These are phyloP conservation scores for Kuraishia cidri DNA, from an alignment of 805 yeast species.

Conservation along the genomic window DNA sequence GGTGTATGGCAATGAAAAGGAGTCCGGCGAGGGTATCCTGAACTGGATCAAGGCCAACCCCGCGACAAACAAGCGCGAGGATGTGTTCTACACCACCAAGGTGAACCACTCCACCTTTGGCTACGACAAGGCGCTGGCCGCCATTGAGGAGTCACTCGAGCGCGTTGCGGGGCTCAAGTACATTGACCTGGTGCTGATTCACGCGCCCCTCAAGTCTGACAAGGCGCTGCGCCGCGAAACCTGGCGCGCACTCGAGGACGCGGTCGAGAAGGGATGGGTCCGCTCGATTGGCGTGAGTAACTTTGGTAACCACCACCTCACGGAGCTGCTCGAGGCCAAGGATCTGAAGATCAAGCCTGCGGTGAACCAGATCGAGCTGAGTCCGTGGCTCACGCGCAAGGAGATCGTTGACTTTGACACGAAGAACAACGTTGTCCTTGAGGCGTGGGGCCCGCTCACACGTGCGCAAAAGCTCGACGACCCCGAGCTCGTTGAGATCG, in stretches of 20 bases:
- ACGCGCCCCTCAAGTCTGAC: conserved; percentile 36
- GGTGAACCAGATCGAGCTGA: conserved; percentile 42
- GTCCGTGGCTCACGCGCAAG: conserved; percentile 38
- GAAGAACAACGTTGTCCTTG: conserved; percentile 35
- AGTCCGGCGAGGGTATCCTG: conserved; percentile 47
- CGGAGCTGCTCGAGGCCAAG: conserved; percentile 40
- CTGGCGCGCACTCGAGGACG: conserved; percentile 49
- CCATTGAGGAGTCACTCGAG: conserved; percentile 31
- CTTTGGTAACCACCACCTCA: conserved; percentile 45
- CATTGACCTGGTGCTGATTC: conserved; percentile 45
- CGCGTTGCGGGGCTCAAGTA: conserved; percentile 32
- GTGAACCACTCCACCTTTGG: conserved; percentile 17
- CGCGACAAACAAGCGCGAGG: conserved; percentile 23
- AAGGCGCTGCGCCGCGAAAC: conserved; percentile 32
- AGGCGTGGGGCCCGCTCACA: conserved; percentile 63
- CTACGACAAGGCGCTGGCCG: conserved; percentile 28
- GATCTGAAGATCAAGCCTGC: conserved; percentile 33
- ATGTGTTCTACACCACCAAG: conserved; percentile 32
- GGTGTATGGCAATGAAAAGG: conserved; percentile 47
- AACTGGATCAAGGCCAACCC: conserved; percentile 39
- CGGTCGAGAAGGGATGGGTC: conserved; percentile 38
- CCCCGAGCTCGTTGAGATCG: conserved; percentile 31
- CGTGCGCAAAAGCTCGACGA: conserved; percentile 38
- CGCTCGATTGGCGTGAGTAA: conserved; percentile 57
- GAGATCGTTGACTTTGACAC: conserved; percentile 35